Conservation (phyloP, 2,329 filamentous ascomycete genomes). For the Exserohilum turcica region DNA sequence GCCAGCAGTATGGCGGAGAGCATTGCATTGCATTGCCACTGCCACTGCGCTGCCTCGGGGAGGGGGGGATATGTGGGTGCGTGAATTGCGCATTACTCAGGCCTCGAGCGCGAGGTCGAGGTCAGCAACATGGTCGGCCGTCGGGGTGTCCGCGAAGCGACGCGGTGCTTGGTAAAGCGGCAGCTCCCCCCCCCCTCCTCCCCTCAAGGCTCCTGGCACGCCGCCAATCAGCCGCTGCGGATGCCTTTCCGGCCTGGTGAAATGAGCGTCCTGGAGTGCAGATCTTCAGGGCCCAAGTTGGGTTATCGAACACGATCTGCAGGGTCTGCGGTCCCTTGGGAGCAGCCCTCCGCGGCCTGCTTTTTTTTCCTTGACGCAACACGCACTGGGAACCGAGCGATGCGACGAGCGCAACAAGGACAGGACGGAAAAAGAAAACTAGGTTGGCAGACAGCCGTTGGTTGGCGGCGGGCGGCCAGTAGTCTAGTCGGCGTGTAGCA, state of each 20-base stretch:
- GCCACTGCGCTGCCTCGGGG: too few species aligned
- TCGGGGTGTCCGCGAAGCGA: not conserved
- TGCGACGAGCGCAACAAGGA: too few species aligned
- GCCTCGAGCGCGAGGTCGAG: too few species aligned
- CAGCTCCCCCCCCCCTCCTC: not conserved
- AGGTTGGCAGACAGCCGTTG: constrained; percentile 4
- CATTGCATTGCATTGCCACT: too few species aligned
- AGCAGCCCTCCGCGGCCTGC: not conserved
- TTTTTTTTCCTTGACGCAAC: not conserved
- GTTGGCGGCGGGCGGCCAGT: not conserved
- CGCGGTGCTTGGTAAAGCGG: not conserved
- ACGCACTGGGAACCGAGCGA: not conserved
- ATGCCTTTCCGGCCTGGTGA: not conserved
- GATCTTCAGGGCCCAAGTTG: constrained; percentile 5
- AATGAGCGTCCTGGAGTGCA: constrained; percentile 2
- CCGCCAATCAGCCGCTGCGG: constrained; percentile 7
- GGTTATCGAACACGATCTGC: constrained; percentile 3
- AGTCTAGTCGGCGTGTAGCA: too few species aligned
- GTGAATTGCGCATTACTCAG: too few species aligned
- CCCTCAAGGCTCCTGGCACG: too few species aligned
- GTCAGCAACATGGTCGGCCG: too few species aligned
- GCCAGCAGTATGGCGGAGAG: not conserved
- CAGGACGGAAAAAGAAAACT: not conserved
- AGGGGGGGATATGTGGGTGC: too few species aligned
- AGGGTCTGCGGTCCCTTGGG: constrained; percentile 13